Base-by-base conservation (phyloP, 106 monocot genomes). In the Xerophyta viscosa region DNA sequence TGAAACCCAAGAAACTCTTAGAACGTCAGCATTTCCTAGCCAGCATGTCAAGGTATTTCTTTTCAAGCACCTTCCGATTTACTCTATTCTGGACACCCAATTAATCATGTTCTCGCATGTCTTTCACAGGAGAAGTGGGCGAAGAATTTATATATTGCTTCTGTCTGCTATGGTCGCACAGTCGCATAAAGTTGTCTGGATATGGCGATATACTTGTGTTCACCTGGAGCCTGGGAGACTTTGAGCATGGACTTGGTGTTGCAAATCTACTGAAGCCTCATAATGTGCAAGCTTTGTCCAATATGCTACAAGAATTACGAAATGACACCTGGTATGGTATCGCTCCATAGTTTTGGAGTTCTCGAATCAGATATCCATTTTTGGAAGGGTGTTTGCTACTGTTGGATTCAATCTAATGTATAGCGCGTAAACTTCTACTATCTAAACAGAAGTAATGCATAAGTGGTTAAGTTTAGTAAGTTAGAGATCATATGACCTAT, bases 1-100 rank as follows among this genome's bases (percentile, higher is more conserved):
- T 71, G 90, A 84, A 68, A 84, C 90, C 31, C 90, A 90, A 62
- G 90, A 90, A 48, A 90, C 90, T 27, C 74, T 90, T 21, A 64
- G 90, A 29, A 90, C 90, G 36, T 80, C 90, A 55, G 70, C 84
- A 48, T 90, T 90, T 31, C 90, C 90, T 29, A 71, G 77, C 56
- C 80, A 80, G 37, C 84, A 90, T 74, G 90, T 90, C 27, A 90
- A 90, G 90, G 90, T 90, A 15, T 47, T 27, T 57, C 6, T 49
- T 24, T 14, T 54, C 7, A 13, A 62, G 3, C 10, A 39, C 13
- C 15, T 1, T 12, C 39, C 15, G 6, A 39, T 39, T 39, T 12
- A 8, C 39, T 39, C 15, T 15, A 39, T 39, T 7, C 15, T 39
- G 39, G 39, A 39, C 6, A 39, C 1, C 15, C 1, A 12, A 8